These are phyloP conservation scores for Capsicum baccatum DNA, from an alignment of 257 asterid genomes.

Conservation along the genomic window DNA sequence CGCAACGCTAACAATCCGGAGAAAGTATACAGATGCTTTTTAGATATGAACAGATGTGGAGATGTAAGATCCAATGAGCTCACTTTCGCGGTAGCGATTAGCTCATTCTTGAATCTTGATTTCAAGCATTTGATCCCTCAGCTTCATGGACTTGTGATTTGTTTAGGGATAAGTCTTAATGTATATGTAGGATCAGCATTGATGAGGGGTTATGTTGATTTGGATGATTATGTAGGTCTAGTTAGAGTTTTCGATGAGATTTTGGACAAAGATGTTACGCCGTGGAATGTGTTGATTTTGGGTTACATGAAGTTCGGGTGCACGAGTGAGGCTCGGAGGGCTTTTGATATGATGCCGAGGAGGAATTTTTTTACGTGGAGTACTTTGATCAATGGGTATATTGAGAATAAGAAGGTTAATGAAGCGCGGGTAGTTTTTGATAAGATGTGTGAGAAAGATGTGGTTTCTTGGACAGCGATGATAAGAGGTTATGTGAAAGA, in stretches of 20 bases:
- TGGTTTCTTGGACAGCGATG: conserved; percentile 41
- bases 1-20: conserved; percentile 26
- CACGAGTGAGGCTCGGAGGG: conserved; percentile 2
- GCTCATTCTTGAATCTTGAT: background rate
- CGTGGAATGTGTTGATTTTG: conserved; percentile 30
- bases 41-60: conserved; percentile 16
- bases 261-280: conserved; percentile 23
- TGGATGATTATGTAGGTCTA: conserved; percentile 16
- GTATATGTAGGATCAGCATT: conserved; percentile 24
- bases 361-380: conserved; percentile 19
- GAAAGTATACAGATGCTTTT: background rate
- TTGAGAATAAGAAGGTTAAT: conserved; percentile 12
- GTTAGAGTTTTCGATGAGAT: conserved; percentile 11
- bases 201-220: conserved; percentile 27
- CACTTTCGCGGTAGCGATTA: conserved; percentile 23
- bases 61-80: conserved; percentile 29
- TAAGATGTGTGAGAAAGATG: conserved; percentile 36
- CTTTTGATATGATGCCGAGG: conserved; percentile 18
- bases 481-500: conserved; percentile 57
- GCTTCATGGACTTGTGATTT: background rate
- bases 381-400: conserved; percentile 28
- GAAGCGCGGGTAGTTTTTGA: conserved; percentile 18
- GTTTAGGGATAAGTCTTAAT: conserved; percentile 17
- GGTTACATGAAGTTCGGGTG: conserved; percentile 21
- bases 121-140: conserved; percentile 24